Conservation (phyloP, 2,329 filamentous ascomycete species). For the Exophiala aquamarina region DNA sequence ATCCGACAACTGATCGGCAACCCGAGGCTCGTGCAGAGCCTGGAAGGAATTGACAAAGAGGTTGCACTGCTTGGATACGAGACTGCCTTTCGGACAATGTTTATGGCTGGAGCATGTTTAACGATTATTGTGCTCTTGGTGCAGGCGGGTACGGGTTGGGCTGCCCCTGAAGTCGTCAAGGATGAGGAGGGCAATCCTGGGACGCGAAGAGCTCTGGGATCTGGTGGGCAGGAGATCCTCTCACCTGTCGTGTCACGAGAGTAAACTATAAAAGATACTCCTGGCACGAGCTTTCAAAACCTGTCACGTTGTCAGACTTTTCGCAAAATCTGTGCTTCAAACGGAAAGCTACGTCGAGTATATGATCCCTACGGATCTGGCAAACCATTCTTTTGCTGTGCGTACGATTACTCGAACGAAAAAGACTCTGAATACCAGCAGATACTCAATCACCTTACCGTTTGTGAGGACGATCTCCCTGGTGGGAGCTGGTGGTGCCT, state of each 20-base stretch:
- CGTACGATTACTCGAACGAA: no score
- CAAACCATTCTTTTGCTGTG: no score
- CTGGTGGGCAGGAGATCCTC: conserved; percentile 1
- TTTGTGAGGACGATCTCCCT: no score
- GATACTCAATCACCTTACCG: no score
- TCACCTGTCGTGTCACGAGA: conserved; percentile 12
- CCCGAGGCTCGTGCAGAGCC: conserved; percentile 53
- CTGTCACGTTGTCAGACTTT: no score
- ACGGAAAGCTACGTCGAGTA: no score
- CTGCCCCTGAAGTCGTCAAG: conserved; percentile 32
- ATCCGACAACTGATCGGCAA: conserved; percentile 59
- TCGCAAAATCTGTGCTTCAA: no score
- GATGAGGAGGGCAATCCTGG: conserved; percentile 25
- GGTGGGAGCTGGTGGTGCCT: no score
- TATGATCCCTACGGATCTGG: no score
- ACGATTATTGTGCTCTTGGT: conserved; percentile 50
- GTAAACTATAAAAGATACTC: no score
- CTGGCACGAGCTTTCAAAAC: no score
- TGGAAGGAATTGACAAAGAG: conserved; percentile 50
- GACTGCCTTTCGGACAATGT: conserved; percentile 53
- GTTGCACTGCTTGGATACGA: conserved; percentile 57
- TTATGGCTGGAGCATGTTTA: conserved; percentile 52
- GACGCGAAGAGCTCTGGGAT: neutral
- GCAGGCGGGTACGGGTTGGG: conserved; percentile 62
- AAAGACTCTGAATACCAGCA: no score